Base-by-base conservation (phyloP, 305 asterid species). In the Fraxinus floribunda region DNA sequence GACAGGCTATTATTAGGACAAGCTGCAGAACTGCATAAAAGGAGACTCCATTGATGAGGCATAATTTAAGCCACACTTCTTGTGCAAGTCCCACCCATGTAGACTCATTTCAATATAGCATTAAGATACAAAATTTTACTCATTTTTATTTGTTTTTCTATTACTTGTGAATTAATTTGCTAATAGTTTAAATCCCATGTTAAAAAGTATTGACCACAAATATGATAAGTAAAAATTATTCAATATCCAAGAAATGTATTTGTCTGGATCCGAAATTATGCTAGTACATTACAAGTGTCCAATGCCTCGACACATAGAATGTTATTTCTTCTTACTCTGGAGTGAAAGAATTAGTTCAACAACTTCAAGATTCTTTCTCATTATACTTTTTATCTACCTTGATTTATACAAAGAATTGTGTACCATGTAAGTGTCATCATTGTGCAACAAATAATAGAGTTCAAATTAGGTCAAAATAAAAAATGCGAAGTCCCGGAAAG, bases 11-110 rank as follows among this genome's bases (percentile, higher is more conserved):
- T 9, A 86, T 84, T 87, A 71, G 81, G 83, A 39, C 86, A 83
- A 83, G 64, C 78, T 30, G 73, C 44, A 13, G 76, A 6, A n/a
- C 70, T 84, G 87, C 85, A 22, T 70, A 36, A 29, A 83, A 78
- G 78, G 79, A 44, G 35, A 76, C 87, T 80, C 83, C 87, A 82
- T 77, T 84, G 80, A 87, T 84, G 81, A 80, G 68, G 74, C 89
- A 44, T 86, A 78, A 86, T 81, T 60, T 78, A 79, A 13, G 24
- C 60, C 66, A 49, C 82, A 46, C 52, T 46, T n/a, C 24, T 79
- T 34, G 55, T 44, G 55, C 55, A 44, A 44, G n/a, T 44, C 15
- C 15, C 9, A 44, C 16, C 16, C 52, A 13, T 46, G 13, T 36
- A 11, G 16, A 9, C 24, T 76, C 84, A 76, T 29, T 62, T 62